Conservation (phyloP, 2,329 filamentous ascomycete genomes). For the Zalaria obscura region DNA sequence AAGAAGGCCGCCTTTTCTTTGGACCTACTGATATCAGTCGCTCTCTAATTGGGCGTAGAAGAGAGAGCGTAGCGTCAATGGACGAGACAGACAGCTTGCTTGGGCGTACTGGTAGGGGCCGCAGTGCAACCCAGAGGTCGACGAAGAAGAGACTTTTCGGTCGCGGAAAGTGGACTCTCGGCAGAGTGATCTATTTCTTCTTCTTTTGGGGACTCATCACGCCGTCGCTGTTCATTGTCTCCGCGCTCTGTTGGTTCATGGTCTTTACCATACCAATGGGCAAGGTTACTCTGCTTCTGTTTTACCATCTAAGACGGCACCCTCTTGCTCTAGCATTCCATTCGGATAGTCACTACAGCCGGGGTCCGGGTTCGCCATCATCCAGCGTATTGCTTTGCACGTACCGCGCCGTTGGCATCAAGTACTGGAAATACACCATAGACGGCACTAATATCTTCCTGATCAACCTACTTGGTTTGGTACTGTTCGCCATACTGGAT, state of each 20-base stretch:
- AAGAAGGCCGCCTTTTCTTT: constrained; percentile 92
- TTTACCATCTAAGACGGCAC: constrained; percentile 83
- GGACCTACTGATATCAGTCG: constrained; percentile 57
- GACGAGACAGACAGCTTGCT: constrained; percentile 85
- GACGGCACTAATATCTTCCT: constrained; percentile 98
- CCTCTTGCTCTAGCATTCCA: constrained; percentile 89
- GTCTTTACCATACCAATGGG: constrained; percentile 99
- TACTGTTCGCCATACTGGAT: constrained; percentile 90
- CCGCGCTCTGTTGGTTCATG: constrained; percentile 82
- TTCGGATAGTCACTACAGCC: constrained; percentile 63
- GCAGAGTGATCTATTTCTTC: constrained; percentile 86
- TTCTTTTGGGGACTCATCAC: constrained; percentile 92
- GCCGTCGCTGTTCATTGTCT: constrained; percentile 73
- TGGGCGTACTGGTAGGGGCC: constrained; percentile 44
- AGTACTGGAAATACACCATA: constrained; percentile 99
- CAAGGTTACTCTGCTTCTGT: constrained; percentile 77
- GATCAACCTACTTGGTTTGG: constrained; percentile 88
- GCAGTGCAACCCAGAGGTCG: constrained; percentile 6
- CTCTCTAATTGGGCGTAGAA: constrained; percentile 72
- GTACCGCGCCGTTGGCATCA: constrained; percentile 82
- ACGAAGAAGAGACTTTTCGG: constrained; percentile 82
- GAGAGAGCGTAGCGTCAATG: constrained; percentile 77
- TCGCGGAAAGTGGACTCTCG: constrained; percentile 87
- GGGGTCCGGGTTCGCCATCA: constrained; percentile 55
- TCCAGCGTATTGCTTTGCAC: constrained; percentile 89